phyloP scores from a whole-genome alignment of 2,329 filamentous ascomycete genomes.

The Aureobasidium lini region DNA sequence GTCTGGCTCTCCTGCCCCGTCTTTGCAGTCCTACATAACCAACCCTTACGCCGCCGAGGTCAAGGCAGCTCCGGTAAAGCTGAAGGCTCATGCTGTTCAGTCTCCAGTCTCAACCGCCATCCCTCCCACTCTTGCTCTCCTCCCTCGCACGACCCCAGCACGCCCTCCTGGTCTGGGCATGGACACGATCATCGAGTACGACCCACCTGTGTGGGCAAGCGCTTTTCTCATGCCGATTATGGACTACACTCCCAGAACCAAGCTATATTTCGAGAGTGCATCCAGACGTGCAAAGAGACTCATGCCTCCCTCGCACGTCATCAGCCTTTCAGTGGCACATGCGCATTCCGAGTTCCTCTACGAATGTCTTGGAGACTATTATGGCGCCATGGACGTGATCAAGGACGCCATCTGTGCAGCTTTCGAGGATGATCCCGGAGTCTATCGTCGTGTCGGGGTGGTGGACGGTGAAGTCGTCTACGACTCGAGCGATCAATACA shows the following conservation, averaged over 20 bases:
- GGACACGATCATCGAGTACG: constrained; percentile 23
- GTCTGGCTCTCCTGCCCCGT: constrained; percentile 33
- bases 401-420: constrained; percentile 81
- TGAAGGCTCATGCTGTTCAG: background rate
- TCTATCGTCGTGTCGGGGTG: too few species aligned
- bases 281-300: constrained; percentile 64
- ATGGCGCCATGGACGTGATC: constrained; percentile 68
- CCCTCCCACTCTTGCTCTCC: constrained; percentile 20
- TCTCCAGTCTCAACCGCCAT: constrained; percentile 29
- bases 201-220: constrained; percentile 31
- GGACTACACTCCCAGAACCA: constrained; percentile 78
- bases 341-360: constrained; percentile 91
- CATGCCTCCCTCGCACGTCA: constrained; percentile 79
- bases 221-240: constrained; percentile 72
- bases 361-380: constrained; percentile 79
- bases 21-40: constrained; percentile 38
- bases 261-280: constrained; percentile 72
- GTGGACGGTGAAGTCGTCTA: constrained; percentile 28
- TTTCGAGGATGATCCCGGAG: constrained; percentile 29
- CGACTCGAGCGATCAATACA: constrained; percentile 86
- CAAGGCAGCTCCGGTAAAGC: constrained; percentile 23
- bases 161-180: constrained; percentile 36
- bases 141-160: constrained; percentile 24
- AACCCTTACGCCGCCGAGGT: constrained; percentile 37
- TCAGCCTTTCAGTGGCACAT: constrained; percentile 81